A percentile compares a stretch with the other conserved stretches of the same genome.
phyloP scores from a whole-genome alignment of 2,329 filamentous ascomycete genomes.

The Cercospora sp. region DNA sequence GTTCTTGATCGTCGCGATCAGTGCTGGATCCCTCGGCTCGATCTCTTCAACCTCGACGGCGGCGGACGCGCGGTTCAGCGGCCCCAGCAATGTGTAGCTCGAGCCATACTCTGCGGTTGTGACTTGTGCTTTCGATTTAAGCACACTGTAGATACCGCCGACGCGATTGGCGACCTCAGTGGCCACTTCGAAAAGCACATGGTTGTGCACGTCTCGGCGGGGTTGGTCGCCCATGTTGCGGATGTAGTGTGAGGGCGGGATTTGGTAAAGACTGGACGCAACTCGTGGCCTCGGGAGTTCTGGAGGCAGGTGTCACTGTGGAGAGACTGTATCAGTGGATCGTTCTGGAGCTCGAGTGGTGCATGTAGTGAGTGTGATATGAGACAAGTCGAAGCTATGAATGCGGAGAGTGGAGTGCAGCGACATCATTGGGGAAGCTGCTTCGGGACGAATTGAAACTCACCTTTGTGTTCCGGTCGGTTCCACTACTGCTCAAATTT shows the following conservation, averaged over 20 bases:
- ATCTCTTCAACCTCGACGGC: conserved; percentile 97
- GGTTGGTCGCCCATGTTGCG: conserved; percentile 41
- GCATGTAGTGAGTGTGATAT: neutral
- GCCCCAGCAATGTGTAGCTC: conserved; percentile 91
- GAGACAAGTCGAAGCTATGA: neutral
- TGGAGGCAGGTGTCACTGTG: neutral
- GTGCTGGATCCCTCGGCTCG: conserved; percentile 75
- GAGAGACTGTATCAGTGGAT: conserved; percentile 7
- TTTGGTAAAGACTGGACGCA: conserved; percentile 13
- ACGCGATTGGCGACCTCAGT: conserved; percentile 98
- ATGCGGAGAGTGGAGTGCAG: neutral
- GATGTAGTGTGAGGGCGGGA: conserved; percentile 2
- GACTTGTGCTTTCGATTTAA: conserved; percentile 98
- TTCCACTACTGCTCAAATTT: neutral
- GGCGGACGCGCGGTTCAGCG: conserved; percentile 87
- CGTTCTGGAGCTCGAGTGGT: neutral
- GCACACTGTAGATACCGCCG: conserved; percentile 97
- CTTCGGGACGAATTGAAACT: neutral
- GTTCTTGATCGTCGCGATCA: conserved; percentile 79
- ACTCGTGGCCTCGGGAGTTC: neutral
- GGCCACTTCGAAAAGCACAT: conserved; percentile 93
- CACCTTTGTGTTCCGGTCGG: neutral
- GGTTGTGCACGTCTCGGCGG: conserved; percentile 80
- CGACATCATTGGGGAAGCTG: conserved; percentile 1
- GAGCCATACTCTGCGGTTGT: conserved; percentile 99